These are phyloP conservation scores for Emericellopsis atlantica DNA, from an alignment of 2,329 filamentous ascomycete species.

Conservation along the genomic window DNA sequence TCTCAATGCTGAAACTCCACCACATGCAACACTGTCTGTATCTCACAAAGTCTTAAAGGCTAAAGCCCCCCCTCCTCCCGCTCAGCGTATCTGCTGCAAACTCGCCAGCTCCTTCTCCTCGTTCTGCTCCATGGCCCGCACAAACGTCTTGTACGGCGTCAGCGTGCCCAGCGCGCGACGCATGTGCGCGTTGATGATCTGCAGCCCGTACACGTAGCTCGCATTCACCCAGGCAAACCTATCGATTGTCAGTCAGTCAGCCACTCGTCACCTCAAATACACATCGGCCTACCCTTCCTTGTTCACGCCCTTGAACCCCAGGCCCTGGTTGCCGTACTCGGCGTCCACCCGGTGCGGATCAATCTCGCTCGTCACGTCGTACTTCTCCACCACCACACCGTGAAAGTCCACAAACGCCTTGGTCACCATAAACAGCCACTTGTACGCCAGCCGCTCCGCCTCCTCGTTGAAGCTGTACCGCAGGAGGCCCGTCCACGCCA, in stretches of 20 bases:
- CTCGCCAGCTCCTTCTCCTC: slow-evolving; percentile 37
- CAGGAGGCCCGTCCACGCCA: slow-evolving; percentile 87
- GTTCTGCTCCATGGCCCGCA: slow-evolving; percentile 49
- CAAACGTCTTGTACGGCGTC: slow-evolving; percentile 76
- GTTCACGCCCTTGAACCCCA: slow-evolving; percentile 89
- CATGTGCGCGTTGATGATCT: slow-evolving; percentile 82
- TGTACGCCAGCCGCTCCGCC: slow-evolving; percentile 80
- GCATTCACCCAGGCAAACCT: slow-evolving; percentile 99
- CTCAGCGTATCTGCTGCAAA: slow-evolving; percentile 6
- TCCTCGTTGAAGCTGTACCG: slow-evolving; percentile 88
- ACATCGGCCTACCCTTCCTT: too few relatives aligned
- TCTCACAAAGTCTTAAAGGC: too few relatives aligned
- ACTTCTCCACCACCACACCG: slow-evolving; percentile 96
- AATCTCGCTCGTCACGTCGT: slow-evolving; percentile 82
- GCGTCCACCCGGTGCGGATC: slow-evolving; percentile 92
- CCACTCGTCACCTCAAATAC: too few relatives aligned
- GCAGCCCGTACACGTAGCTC: slow-evolving; percentile 87
- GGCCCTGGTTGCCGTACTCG: slow-evolving; percentile 94
- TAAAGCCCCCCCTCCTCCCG: neutral
- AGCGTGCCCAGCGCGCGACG: slow-evolving; percentile 76
- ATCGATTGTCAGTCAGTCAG: slow-evolving; percentile 2
- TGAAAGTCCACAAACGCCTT: slow-evolving; percentile 98
- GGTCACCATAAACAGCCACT: slow-evolving; percentile 97
- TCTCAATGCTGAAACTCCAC: too few relatives aligned
- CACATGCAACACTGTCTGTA: too few relatives aligned